Percentiles rank a stretch among this genome's conserved stretches.
phyloP scores from a whole-genome alignment of 768 basidiomycete species.

The Boletus patriciae region DNA sequence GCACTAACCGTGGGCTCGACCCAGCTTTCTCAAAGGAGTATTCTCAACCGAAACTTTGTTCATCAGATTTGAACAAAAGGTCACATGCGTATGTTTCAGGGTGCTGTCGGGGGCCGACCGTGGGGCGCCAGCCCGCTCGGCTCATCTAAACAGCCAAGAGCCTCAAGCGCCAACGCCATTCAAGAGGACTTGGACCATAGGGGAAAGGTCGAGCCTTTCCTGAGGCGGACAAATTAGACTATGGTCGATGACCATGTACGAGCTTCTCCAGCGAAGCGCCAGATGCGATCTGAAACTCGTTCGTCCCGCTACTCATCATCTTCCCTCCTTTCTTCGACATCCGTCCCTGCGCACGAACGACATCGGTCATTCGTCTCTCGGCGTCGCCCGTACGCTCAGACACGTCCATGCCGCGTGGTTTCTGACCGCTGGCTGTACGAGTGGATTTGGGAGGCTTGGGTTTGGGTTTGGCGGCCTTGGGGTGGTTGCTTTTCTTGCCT shows the following conservation, averaged over 20 bases:
- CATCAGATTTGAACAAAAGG: neutral
- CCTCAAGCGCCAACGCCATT: neutral
- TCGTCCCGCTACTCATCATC: constrained; percentile 63
- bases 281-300: constrained; percentile 79
- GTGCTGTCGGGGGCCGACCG: neutral
- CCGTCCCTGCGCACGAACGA: constrained; percentile 81
- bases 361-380: constrained; percentile 82
- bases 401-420: constrained; percentile 37
- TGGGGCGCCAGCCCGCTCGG: neutral
- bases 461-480: constrained; percentile 8
- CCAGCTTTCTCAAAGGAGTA: neutral
- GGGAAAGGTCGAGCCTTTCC: neutral
- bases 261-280: constrained; percentile 63
- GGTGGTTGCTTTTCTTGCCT: constrained; percentile 15
- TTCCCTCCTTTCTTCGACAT: constrained; percentile 77
- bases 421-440: constrained; percentile 21
- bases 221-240: neutral
- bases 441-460: constrained; percentile 1
- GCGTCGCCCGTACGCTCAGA: constrained; percentile 47
- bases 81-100: neutral
- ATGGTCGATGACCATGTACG: constrained; percentile 33
- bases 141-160: neutral
- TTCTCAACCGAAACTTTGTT: neutral
- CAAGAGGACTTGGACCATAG: neutral
- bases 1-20: too few species aligned